These are phyloP conservation scores for Eucalyptus curtisii DNA, from an alignment of 345 rosid genomes.

Conservation along the genomic window DNA sequence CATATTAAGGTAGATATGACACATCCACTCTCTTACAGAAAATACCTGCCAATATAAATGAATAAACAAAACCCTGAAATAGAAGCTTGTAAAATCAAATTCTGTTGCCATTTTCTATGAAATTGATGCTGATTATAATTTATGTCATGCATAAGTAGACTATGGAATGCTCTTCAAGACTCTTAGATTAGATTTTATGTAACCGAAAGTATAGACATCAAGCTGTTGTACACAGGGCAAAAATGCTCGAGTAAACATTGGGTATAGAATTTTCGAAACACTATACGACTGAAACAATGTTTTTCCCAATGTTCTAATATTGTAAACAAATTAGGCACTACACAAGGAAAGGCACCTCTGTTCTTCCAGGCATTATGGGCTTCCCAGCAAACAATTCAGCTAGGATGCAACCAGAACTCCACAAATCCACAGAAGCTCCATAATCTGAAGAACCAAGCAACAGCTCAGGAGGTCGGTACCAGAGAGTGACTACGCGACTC, in stretches of 20 bases:
- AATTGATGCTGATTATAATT: neutral
- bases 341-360: slow-evolving; percentile 20
- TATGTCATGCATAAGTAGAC: neutral
- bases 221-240: neutral
- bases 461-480: slow-evolving; percentile 61
- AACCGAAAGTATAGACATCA: neutral
- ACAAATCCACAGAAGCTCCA: slow-evolving; percentile 39
- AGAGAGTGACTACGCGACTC: slow-evolving; percentile 46
- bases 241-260: neutral
- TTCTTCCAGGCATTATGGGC: slow-evolving; percentile 62
- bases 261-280: neutral
- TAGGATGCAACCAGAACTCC: slow-evolving; percentile 57
- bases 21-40: neutral
- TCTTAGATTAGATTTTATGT: neutral
- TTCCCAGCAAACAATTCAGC: slow-evolving; percentile 51
- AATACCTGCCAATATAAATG: neutral
- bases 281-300: neutral
- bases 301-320: neutral
- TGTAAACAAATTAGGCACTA: neutral
- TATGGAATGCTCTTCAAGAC: neutral
- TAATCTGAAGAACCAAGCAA: slow-evolving; percentile 48
- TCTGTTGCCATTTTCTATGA: neutral
- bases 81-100: neutral
- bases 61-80: neutral
- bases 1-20: neutral